These are phyloP conservation scores for Camelina neglecta DNA, from an alignment of 345 rosid genomes.

Conservation along the genomic window DNA sequence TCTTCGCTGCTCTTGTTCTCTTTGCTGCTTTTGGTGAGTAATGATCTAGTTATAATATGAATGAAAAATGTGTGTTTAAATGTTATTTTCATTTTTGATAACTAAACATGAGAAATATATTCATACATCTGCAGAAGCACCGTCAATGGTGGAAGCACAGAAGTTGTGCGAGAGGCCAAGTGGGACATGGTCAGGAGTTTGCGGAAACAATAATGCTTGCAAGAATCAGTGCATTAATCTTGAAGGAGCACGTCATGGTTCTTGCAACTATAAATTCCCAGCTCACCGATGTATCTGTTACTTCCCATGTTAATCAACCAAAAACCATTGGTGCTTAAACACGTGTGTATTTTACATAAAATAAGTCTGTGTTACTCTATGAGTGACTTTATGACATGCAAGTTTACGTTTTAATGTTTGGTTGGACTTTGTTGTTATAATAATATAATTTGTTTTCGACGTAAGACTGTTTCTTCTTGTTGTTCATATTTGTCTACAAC, in stretches of 20 bases:
- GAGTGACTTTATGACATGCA: not conserved
- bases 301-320: constrained; percentile 1
- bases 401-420: not conserved
- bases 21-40: constrained; percentile 13
- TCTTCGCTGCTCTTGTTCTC: constrained; percentile 7
- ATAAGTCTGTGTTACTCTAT: not conserved
- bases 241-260: constrained; percentile 8
- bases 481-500: not conserved
- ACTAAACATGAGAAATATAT: not conserved
- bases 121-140: not conserved
- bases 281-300: not conserved
- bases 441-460: not conserved
- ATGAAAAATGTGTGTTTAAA: not conserved
- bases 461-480: not conserved
- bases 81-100: not conserved
- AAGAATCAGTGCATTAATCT: constrained; percentile 45
- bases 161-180: not conserved
- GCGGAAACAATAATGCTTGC: not conserved
- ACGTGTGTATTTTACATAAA: not conserved
- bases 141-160: constrained; percentile 10
- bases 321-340: not conserved
- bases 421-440: not conserved
- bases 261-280: not conserved
- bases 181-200: not conserved
- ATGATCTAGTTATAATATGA: not conserved